Base-by-base conservation (phyloP, 2,329 filamentous ascomycete genomes). In the Ilyonectria destructans region DNA sequence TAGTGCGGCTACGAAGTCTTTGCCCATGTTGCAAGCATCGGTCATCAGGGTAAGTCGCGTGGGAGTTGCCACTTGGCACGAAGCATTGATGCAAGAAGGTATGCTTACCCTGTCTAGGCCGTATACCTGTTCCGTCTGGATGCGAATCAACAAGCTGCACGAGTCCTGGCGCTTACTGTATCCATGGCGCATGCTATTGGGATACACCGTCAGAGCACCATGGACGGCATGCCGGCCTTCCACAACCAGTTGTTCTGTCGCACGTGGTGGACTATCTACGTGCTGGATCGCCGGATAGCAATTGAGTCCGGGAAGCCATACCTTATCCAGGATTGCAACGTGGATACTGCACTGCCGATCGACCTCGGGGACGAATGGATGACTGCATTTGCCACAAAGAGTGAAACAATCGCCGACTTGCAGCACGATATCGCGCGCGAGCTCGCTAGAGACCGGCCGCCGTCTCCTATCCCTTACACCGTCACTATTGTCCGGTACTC, bases 361-460 rank as follows among this genome's bases (percentile, higher is more conserved):
- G 70, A 71, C 21, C 60, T 72, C 3, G 62, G 70, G 12, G 70
- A 72, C 17, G 70, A 72, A 26, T 72, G 69, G 70, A 63, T 72
- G 60, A 56, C 40, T 1, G 58, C 51, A n/a, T 60, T 58, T 56
- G 17, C 57, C 13, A 35, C 64, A 10, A 61, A 43, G 35, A 65
- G 17, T 0, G 54, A 61, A 23, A 60, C 21, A 0, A 49, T 68
- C 2, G 15, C 60, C 15, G 65, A 69, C 2, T 35, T 72, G 1
- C 57, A 69, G 12, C 60, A 67, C 3, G 66, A 71, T n/a, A 31
- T 71, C 10, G 55, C 49, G 2, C 45, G 17, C 0, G 66, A 72
- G 60, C 12, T 52, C 43, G 40, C 49, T 6, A 61, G 66, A 52
- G 59, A 65, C 45, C 55, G 0, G 58, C 58, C 13, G 62, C 70